Evolutionary conservation across 495 filamentous ascomycete genomes (phyloP).

Genomic region (Neurospora sp.): DNA sequence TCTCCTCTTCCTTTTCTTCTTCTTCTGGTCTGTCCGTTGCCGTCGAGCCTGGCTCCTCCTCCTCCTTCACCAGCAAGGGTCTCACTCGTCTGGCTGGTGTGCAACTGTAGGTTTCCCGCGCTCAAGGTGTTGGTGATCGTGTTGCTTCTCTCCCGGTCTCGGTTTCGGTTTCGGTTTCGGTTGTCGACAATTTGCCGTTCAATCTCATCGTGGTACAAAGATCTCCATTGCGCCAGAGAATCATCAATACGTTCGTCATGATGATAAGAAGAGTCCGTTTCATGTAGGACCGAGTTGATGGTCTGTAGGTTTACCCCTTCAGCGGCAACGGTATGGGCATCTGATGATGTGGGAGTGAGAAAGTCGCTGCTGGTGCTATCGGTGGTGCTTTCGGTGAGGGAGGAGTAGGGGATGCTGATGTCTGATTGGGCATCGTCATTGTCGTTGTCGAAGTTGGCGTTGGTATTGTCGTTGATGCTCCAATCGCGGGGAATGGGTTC

Average conservation of each 20-base stretch:
- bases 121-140: neutral
- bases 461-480: neutral
- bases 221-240: neutral
- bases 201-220: neutral
- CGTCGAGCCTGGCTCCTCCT: neutral
- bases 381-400: neutral
- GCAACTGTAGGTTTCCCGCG: neutral
- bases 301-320: neutral
- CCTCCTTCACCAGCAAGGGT: neutral
- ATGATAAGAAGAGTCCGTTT: neutral
- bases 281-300: neutral
- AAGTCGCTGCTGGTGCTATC: neutral
- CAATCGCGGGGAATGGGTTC: neutral
- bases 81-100: neutral
- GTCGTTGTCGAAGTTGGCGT: neutral
- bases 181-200: neutral
- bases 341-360: neutral
- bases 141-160: no score
- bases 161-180: neutral
- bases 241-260: neutral
- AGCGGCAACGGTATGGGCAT: neutral
- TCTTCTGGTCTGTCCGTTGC: neutral
- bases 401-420: neutral
- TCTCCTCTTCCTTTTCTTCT: neutral
- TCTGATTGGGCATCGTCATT: neutral